Base-by-base conservation (phyloP, 257 asterid genomes). In the Solanum pinnatisectum region DNA sequence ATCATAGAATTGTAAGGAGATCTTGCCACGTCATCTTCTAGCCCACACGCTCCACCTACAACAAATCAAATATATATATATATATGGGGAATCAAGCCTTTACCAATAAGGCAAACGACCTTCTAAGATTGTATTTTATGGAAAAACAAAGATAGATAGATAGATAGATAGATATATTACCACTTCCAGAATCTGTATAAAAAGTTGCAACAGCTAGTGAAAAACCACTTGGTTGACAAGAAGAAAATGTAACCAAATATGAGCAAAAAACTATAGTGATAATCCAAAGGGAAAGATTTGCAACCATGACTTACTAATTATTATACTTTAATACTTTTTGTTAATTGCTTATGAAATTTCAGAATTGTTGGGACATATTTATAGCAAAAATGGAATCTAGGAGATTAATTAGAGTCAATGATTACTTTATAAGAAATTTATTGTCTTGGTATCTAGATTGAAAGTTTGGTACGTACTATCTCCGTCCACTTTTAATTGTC, bases 1-100 rank as follows among this genome's bases (percentile, higher is more conserved):
- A 87, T 87, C 88, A 87, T 74, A 0, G 32, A 72, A 87, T 74
- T 87, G 60, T 72, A 87, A 4, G 85, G 88, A 71, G 27, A 14
- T 6, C 3, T 4, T 13, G 74, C 85, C 25, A 87, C 85, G 18
- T 87, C 88, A 74, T 87, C 10, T 52, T 46, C 85, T 5, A 87
- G 52, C 35, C 88, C 88, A 76, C 88, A 87, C 22, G 84, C 88
- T 49, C 88, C 84, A 23, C 88, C 88, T 86, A 52, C 12, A 59
- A 59, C 68, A 59, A 59, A 59, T 22, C 5, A 4, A 59, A 59
- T 59, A 22, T 59, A 37, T 42, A 59, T 59, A 22, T 59, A 37
- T 42, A 8, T 22, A 59, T 52, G 67, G 5, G 27, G 12, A 59
- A 59, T 59, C 12, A 22, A 59, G 5, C 2, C 67, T 59, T 59